Evolutionary conservation across 2,329 filamentous ascomycete genomes (phyloP).

Genomic region (Fusarium sp.): DNA sequence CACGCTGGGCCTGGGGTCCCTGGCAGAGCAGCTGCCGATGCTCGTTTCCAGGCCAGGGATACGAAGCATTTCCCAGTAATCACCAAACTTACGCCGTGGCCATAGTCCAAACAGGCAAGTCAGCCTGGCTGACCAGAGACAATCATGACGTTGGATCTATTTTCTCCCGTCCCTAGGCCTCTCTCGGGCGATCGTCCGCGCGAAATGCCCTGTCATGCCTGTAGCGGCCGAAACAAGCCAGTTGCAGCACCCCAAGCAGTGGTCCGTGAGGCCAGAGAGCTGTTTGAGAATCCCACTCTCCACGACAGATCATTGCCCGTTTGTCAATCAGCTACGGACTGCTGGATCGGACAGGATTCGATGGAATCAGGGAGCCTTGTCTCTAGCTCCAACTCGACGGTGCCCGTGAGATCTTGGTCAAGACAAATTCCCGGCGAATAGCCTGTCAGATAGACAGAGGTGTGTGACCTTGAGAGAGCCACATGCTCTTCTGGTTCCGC

Average conservation of each 20-base stretch:
- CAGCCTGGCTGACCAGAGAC: not conserved
- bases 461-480: conserved; percentile 2
- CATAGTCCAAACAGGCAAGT: not conserved
- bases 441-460: not conserved
- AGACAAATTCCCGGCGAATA: not conserved
- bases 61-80: conserved; percentile 5
- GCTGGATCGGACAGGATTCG: conserved; percentile 24
- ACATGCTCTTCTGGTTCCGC: conserved; percentile 3
- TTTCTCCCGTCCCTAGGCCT: not conserved
- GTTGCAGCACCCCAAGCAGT: not conserved
- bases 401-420: not conserved
- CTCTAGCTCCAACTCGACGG: conserved; percentile 5
- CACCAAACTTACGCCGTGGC: not conserved
- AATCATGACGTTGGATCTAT: conserved; percentile 13
- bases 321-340: conserved; percentile 29
- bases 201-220: conserved; percentile 8
- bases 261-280: not conserved
- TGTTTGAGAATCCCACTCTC: conserved; percentile 13
- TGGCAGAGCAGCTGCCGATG: not conserved
- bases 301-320: conserved; percentile 27
- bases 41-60: not conserved
- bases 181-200: conserved; percentile 33
- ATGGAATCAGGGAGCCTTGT: not conserved
- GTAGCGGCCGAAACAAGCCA: conserved; percentile 11
- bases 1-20: not conserved